Evolutionary conservation across 805 yeast species (phyloP).

Genomic region (Ascoidea asiatica): DNA sequence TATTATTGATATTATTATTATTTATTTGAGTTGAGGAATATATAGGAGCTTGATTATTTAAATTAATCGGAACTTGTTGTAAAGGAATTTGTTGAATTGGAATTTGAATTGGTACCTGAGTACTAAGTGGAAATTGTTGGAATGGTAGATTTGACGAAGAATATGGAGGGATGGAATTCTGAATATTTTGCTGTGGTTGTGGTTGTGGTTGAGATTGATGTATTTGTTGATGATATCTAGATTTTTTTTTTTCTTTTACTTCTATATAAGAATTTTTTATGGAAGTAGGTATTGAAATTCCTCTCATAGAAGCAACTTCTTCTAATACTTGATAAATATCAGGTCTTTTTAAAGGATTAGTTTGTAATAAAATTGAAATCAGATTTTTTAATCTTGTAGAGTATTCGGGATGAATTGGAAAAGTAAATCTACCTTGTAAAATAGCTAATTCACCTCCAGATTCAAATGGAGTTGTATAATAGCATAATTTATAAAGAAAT

Average conservation of each 20-base stretch:
- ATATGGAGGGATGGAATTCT: neutral
- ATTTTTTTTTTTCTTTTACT: conserved; percentile 5
- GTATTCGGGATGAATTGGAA: conserved; percentile 57
- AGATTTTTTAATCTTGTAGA: conserved; percentile 63
- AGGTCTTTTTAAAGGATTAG: conserved; percentile 73
- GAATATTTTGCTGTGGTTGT: neutral
- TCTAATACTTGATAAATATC: conserved; percentile 68
- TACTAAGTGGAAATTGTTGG: neutral
- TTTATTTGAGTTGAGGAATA: neutral
- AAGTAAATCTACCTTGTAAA: conserved; percentile 67
- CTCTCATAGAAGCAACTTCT: conserved; percentile 49
- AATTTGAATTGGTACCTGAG: neutral
- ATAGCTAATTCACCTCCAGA: conserved; percentile 72
- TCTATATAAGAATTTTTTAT: conserved; percentile 11
- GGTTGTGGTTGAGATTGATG: neutral
- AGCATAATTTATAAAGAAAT: conserved; percentile 78
- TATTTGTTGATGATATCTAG: neutral
- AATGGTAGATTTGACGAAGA: neutral
- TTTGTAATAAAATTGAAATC: conserved; percentile 68
- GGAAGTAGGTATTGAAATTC: conserved; percentile 32
- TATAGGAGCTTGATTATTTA: neutral
- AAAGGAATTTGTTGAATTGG: neutral
- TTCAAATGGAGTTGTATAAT: conserved; percentile 92
- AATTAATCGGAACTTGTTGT: neutral
- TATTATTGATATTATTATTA: too few relatives aligned